A percentile compares a stretch with the other conserved stretches of the same genome.
These are phyloP conservation scores for Amaranthus cruentus DNA, from an alignment of 148 eudicot genomes.

Conservation along the genomic window DNA sequence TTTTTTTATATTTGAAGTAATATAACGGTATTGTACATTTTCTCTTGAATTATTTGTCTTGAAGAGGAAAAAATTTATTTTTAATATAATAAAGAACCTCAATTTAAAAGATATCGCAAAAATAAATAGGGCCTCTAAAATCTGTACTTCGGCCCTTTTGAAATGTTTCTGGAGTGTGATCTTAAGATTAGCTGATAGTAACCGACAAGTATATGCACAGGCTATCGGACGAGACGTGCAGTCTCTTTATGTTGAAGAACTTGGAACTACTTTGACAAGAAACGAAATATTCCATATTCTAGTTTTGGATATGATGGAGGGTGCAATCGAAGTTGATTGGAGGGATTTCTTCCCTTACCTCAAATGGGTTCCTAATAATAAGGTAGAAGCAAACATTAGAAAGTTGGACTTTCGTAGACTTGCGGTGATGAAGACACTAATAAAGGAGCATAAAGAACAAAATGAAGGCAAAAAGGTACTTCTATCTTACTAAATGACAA, in stretches of 20 bases:
- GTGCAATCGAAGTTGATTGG: conserved; percentile 91
- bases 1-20: no score
- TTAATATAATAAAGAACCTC: no score
- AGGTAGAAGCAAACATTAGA: conserved; percentile 47
- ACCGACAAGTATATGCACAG: conserved; percentile 30
- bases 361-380: conserved; percentile 67
- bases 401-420: conserved; percentile 46
- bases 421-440: conserved; percentile 69
- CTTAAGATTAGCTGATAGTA: background rate
- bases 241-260: conserved; percentile 55
- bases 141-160: no score
- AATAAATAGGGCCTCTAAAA: no score
- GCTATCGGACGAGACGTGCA: conserved; percentile 59
- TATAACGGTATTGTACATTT: no score
- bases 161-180: background rate
- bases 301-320: conserved; percentile 68
- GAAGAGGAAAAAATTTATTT: no score
- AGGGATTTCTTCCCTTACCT: conserved; percentile 88
- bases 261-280: conserved; percentile 53
- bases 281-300: conserved; percentile 49
- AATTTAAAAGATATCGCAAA: no score
- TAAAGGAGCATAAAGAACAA: conserved; percentile 45
- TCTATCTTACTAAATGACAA: background rate
- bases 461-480: conserved; percentile 40
- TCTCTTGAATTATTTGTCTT: no score